Percentiles rank a stretch among this genome's conserved stretches.
Evolutionary conservation across 495 filamentous ascomycete genomes (phyloP).

Genomic region (Collariella sp.): DNA sequence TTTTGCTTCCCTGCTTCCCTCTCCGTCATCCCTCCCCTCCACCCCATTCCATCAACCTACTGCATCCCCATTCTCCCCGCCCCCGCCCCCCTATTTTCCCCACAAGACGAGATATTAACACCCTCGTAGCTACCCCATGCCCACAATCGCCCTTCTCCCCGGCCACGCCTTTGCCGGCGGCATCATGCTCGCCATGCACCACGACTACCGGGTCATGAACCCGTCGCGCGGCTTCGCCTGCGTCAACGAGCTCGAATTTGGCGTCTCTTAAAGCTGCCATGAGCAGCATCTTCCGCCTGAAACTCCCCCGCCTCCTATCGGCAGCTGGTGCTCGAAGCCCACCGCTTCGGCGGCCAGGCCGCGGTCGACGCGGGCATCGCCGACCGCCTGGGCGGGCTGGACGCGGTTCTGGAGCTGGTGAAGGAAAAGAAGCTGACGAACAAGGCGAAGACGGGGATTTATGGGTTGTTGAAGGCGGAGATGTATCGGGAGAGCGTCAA

Average conservation of each 20-base stretch:
- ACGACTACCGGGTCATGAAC: conserved; percentile 74
- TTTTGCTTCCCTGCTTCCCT: no score
- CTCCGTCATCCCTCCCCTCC: no score
- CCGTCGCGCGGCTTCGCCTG: conserved; percentile 59
- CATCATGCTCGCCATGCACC: conserved; percentile 73
- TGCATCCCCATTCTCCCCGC: no score
- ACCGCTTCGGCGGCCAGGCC: conserved; percentile 50
- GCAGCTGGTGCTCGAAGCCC: conserved; percentile 58
- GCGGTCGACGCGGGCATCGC: conserved; percentile 57
- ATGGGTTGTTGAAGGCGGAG: conserved; percentile 59
- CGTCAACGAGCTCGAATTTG: conserved; percentile 71
- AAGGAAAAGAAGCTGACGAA: conserved; percentile 45
- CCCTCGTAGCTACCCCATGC: conserved; percentile 74
- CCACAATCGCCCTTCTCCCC: conserved; percentile 67
- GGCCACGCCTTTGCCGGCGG: conserved; percentile 78
- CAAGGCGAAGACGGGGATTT: conserved; percentile 54
- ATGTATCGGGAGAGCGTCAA: conserved; percentile 59
- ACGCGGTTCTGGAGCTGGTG: conserved; percentile 50
- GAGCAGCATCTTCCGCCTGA: conserved; percentile 63
- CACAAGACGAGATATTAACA: neutral
- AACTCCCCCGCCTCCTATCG: conserved; percentile 52
- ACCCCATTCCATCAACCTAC: no score
- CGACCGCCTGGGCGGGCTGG: conserved; percentile 56
- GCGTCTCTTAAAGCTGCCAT: conserved; percentile 66
- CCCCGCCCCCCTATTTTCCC: neutral